Base-by-base conservation (phyloP, 1,284 basidiomycete genomes). In the Cutaneotrichosporon daszewskae region DNA sequence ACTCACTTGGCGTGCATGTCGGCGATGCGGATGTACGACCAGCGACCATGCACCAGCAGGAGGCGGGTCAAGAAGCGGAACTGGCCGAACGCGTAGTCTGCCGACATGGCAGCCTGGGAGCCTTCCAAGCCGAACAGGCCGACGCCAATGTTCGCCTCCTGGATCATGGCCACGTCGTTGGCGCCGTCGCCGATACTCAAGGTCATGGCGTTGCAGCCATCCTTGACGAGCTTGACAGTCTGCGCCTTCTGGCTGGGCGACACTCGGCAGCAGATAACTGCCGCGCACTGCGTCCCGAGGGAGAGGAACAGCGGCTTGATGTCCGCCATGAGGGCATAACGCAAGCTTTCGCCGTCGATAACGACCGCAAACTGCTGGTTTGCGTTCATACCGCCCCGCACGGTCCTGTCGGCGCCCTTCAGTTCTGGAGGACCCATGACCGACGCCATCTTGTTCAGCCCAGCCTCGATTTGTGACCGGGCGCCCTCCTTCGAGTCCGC, bases 41-140 rank as follows among this genome's bases (percentile, higher is more conserved):
- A 94, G 31, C 90, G 82, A 5, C 92, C 92, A 62, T 97, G 92
- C 4, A 96, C 94, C 47, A 98, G 78, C 14, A 98, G 75, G 31
- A 97, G 73, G 65, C 91, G 88, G 1, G 90, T 94, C 47, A 97
- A 71, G 76, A 85, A 97, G 42, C 92, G 77, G 76, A 98, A 98
- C 65, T 97, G 94, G 2, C 90, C 92, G 72, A 97, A 92, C 1
- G 92, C 92, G 58, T 96, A 97, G 70, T 97, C 94, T 13, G 94
- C 91, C 18, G 90, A 95, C 91, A 97, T 97, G 33, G 92, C 91
- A 19, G 94, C 94, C 70, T 98, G 94, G 18, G 90, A 92, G 42
- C 94, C 94, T 68, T 98, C 94, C 34, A 94, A 79, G 40, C 94
- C 94, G 51, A 90, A 82, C 20, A 97, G 77, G 20, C 94, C 94